Base-by-base conservation (phyloP, 2,329 filamentous ascomycete genomes). In the Monilinia vaccinii-corymbosi region DNA sequence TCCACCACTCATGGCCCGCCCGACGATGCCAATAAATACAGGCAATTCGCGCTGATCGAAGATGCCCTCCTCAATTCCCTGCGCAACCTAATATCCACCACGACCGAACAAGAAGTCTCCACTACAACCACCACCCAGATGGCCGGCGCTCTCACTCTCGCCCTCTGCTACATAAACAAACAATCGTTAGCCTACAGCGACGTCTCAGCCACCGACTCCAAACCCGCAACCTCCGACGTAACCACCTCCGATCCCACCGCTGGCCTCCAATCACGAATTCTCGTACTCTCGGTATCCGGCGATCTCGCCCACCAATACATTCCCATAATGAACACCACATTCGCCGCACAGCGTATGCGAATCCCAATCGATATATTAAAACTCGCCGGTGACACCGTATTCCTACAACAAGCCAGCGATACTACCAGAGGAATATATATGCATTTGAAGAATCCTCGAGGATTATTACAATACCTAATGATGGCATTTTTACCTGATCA, bases 311-410 rank as follows among this genome's bases (percentile, higher is more conserved):
- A 83, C 63, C 86, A 97, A 74, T 99, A 99, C 76, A 99, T 99
- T 60, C 88, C 93, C 0, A 94, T 96, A 67, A 99, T 99, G 94
- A 99, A 99, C 76, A 84, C 88, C 68, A 96, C 97, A 63, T 99
- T 99, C 74, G 94, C 94, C 2, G 94, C 93, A 61, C 89, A 96
- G 70, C 86, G 93, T 65, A 82, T 91, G 59, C 84, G 84, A 67
- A 91, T 99, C 64, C 89, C 92, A 28, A 91, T 99, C 69, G 94
- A 99, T 73, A 93, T 96, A 38, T 82, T 96, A 62, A 88, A 95
- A 66, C 79, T 99, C 14, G 85, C 87, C 46, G 91, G 90, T 25
- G 84, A 91, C 67, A 90, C 93, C 0, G 92, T 96, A 13, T 95
- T 99, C 73, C 79, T 99, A 52, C 93, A 99, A 71, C 94, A 99